Evolutionary conservation across 208 protist genomes (phyloP).

Genomic region (Trichomonas gallinae): DNA sequence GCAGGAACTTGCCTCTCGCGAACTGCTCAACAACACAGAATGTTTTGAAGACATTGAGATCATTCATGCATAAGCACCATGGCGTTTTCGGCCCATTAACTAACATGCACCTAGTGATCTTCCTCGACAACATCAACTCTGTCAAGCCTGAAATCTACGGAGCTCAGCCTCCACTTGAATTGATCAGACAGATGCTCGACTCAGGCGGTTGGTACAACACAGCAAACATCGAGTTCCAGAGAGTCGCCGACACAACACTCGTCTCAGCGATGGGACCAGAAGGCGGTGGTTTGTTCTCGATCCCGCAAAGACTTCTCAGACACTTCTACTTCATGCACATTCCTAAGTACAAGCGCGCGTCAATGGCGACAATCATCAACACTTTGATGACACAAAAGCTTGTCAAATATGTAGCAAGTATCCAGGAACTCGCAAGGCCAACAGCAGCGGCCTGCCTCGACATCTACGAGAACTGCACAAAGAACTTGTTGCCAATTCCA

Average conservation of each 20-base stretch:
- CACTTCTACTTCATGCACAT: slow-evolving; percentile 77
- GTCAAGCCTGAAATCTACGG: slow-evolving; percentile 79
- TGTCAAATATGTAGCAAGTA: slow-evolving; percentile 38
- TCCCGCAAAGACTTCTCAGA: slow-evolving; percentile 81
- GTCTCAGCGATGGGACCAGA: slow-evolving; percentile 77
- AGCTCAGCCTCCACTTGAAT: slow-evolving; percentile 82
- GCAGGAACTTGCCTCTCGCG: slow-evolving; percentile 70
- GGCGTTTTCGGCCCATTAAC: not conserved
- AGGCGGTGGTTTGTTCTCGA: slow-evolving; percentile 75
- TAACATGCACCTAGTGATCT: slow-evolving; percentile 68
- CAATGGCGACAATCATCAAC: slow-evolving; percentile 47
- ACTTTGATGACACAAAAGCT: slow-evolving; percentile 37
- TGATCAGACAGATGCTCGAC: slow-evolving; percentile 84
- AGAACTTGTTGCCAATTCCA: slow-evolving; percentile 72
- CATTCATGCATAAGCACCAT: not conserved
- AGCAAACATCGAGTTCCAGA: slow-evolving; percentile 74
- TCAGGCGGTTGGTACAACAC: slow-evolving; percentile 86
- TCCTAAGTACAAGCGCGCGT: slow-evolving; percentile 8
- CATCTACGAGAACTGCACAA: slow-evolving; percentile 35
- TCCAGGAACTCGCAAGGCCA: slow-evolving; percentile 47
- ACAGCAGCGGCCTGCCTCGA: slow-evolving; percentile 38
- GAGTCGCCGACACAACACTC: slow-evolving; percentile 71
- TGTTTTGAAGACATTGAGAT: not conserved
- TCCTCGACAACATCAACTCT: slow-evolving; percentile 93
- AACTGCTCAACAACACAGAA: slow-evolving; percentile 58